Conservation (phyloP, 2,329 filamentous ascomycete species). For the Epichloe uncinata region DNA sequence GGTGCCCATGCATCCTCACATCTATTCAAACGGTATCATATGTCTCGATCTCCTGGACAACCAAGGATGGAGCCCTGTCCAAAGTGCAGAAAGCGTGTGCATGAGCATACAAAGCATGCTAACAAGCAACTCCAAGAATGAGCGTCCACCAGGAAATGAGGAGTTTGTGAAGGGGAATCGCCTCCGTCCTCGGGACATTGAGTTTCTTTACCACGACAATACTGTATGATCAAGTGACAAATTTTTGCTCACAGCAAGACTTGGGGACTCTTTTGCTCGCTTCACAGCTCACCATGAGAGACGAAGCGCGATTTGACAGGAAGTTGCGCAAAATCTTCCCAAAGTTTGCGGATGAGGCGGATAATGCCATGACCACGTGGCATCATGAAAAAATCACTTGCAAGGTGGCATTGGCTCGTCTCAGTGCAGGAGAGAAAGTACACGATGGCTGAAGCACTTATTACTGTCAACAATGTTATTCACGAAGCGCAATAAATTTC, state of each 20-base stretch:
- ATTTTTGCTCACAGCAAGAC: neutral
- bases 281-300: neutral
- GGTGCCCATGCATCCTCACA: constrained; percentile 92
- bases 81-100: constrained; percentile 92
- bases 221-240: constrained; percentile 38
- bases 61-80: constrained; percentile 89
- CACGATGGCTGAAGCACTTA: neutral
- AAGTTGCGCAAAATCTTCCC: neutral
- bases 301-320: neutral
- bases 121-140: constrained; percentile 84
- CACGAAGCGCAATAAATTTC: neutral
- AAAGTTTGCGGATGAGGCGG: neutral
- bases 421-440: neutral
- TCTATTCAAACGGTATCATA: constrained; percentile 98
- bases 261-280: neutral
- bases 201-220: constrained; percentile 89
- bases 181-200: constrained; percentile 72
- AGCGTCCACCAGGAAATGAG: constrained; percentile 79
- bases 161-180: constrained; percentile 77
- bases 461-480: neutral
- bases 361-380: neutral
- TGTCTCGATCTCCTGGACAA: constrained; percentile 84
- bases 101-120: constrained; percentile 98
- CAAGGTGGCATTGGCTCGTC: neutral
- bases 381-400: neutral